phyloP scores from a whole-genome alignment of 2,329 filamentous ascomycete species.

The Alternaria angustiovoidea region DNA sequence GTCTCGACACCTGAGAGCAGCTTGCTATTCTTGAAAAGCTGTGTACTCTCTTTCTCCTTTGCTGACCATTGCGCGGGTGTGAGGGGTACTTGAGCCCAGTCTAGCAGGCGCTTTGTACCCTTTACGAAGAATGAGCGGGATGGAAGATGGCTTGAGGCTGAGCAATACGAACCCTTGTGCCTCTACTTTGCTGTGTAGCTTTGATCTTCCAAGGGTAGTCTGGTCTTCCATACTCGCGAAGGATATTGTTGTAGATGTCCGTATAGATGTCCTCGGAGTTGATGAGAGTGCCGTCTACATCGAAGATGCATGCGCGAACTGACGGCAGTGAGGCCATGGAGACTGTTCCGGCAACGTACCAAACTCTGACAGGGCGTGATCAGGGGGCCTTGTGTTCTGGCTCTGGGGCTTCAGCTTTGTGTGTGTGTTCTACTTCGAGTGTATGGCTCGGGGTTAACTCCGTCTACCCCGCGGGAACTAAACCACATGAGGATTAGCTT shows the following conservation, averaged over 20 bases:
- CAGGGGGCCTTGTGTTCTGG: not conserved
- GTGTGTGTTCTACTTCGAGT: not conserved
- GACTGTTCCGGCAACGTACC: not conserved
- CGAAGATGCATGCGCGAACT: constrained; percentile 48
- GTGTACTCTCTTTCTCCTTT: constrained; percentile 15
- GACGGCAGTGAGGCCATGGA: constrained; percentile 18
- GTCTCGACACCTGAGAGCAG: not conserved
- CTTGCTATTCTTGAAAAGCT: constrained; percentile 22
- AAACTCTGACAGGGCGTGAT: not conserved
- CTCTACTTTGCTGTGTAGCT: constrained; percentile 32
- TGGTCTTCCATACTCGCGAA: constrained; percentile 27
- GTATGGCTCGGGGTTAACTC: not conserved
- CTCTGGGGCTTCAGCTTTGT: not conserved
- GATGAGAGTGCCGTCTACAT: constrained; percentile 48
- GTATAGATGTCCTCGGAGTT: constrained; percentile 45
- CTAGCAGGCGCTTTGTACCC: constrained; percentile 29
- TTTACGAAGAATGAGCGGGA: constrained; percentile 1
- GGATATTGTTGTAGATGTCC: constrained; percentile 32
- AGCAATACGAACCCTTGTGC: constrained; percentile 16
- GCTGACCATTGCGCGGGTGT: constrained; percentile 25
- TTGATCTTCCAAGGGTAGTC: constrained; percentile 33
- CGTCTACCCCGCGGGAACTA: constrained; percentile 1
- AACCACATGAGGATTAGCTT: not conserved
- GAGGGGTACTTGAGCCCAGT: constrained; percentile 31
- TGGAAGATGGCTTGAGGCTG: not conserved